phyloP scores from a whole-genome alignment of 208 protist species.

The Acanthamoeba castellanii region DNA sequence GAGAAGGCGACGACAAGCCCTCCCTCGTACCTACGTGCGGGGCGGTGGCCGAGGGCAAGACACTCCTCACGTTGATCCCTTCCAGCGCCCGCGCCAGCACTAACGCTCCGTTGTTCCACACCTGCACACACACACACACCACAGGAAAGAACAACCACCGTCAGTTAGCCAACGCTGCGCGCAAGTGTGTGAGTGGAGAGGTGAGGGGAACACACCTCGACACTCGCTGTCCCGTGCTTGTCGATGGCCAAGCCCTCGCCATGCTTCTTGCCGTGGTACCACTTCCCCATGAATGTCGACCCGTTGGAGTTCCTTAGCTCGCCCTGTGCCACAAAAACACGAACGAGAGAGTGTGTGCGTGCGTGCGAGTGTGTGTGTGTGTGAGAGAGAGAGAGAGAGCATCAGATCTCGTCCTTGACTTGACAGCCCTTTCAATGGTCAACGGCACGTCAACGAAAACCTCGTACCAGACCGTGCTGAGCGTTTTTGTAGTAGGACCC shows the following conservation, averaged over 20 bases:
- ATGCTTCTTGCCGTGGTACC: background rate
- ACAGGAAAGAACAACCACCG: too few relatives aligned
- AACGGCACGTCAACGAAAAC: too few relatives aligned
- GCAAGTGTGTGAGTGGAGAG: background rate
- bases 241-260: conserved; percentile 28
- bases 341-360: background rate
- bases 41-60: background rate
- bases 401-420: too few relatives aligned
- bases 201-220: background rate
- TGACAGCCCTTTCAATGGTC: background rate
- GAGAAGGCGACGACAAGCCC: too few relatives aligned
- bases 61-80: background rate
- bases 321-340: background rate
- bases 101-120: conserved; percentile 1
- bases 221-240: background rate
- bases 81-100: background rate
- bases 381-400: background rate
- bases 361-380: background rate
- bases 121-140: background rate
- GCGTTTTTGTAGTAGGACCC: conserved; percentile 31
- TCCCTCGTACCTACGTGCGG: too few relatives aligned
- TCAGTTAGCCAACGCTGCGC: background rate
- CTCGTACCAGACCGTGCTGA: conserved; percentile 23
- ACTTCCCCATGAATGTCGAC: conserved; percentile 24
- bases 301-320: conserved; percentile 10